Evolutionary conservation across 192 early-diverging fungal genomes (phyloP).

Genomic region (Irineochytrium annulatum): DNA sequence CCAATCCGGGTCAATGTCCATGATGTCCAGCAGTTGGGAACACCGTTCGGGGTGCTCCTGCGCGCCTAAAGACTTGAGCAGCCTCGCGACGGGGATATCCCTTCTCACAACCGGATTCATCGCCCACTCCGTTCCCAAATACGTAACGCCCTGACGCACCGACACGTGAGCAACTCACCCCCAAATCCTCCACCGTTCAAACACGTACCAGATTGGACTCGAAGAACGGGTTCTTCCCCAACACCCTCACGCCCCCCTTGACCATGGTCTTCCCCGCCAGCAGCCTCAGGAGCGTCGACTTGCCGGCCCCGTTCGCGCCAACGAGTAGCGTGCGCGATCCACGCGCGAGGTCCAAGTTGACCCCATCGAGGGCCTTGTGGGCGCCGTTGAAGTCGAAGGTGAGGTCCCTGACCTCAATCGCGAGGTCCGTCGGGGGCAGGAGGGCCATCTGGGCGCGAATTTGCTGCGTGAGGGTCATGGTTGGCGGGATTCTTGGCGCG

Average conservation of each 20-base stretch:
- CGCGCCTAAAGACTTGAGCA: conserved; percentile 64
- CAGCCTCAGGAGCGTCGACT: conserved; percentile 65
- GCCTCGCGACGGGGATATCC: conserved; percentile 61
- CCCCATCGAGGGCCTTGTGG: conserved; percentile 48
- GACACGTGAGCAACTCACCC: conserved; percentile 1
- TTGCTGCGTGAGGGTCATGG: conserved; percentile 11
- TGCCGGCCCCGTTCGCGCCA: conserved; percentile 71
- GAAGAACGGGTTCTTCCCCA: conserved; percentile 64
- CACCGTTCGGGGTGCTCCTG: conserved; percentile 57
- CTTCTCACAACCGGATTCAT: conserved; percentile 66
- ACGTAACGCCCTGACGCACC: conserved; percentile 58
- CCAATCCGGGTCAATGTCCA: conserved; percentile 65
- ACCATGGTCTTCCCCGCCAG: conserved; percentile 69
- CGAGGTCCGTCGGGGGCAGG: conserved; percentile 17
- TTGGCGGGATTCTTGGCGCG: background rate
- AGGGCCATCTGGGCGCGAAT: conserved; percentile 16
- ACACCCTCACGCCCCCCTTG: conserved; percentile 47
- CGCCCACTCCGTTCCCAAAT: conserved; percentile 79
- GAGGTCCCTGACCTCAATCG: conserved; percentile 50
- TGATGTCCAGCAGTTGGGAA: conserved; percentile 56
- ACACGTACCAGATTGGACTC: conserved; percentile 51
- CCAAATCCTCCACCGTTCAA: background rate
- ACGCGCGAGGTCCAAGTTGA: conserved; percentile 45
- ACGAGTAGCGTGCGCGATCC: conserved; percentile 66
- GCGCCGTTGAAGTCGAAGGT: conserved; percentile 51